These are phyloP conservation scores for Globisporangium cylindrosporum DNA, from an alignment of 352 stramenopile species.

Conservation along the genomic window DNA sequence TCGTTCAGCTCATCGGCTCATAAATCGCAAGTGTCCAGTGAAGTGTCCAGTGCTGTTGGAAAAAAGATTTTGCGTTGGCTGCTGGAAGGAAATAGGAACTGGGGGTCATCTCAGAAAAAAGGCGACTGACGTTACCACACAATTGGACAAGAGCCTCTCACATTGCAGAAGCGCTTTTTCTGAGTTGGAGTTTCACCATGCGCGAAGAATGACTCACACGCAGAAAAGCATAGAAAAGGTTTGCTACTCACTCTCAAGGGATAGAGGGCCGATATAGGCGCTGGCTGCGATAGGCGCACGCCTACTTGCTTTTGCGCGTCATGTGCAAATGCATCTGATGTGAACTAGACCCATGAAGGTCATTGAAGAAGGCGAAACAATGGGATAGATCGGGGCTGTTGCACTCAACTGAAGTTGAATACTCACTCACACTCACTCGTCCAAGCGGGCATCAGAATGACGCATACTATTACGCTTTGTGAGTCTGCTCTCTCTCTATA, in stretches of 20 bases:
- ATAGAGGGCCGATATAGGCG: not conserved
- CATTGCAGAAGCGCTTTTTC: not conserved
- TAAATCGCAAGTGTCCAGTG: not conserved
- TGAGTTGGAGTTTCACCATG: not conserved
- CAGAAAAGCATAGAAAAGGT: not conserved
- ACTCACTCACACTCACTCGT: not conserved
- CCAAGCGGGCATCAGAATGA: not conserved
- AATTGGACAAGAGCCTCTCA: not conserved
- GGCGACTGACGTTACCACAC: not conserved
- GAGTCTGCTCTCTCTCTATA: not conserved
- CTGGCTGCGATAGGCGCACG: not conserved
- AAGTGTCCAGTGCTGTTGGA: not conserved
- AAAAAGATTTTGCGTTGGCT: not conserved
- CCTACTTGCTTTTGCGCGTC: not conserved
- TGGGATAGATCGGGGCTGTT: not conserved
- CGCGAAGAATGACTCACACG: not conserved
- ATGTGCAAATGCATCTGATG: not conserved
- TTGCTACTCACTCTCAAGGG: no score
- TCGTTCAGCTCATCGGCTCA: not conserved
- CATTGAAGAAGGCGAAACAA: not conserved
- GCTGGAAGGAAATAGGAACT: not conserved
- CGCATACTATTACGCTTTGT: not conserved
- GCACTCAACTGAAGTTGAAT: not conserved
- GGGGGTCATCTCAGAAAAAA: not conserved
- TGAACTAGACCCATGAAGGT: not conserved